A percentile compares a stretch with the other conserved stretches of the same genome.
Conservation (phyloP, 2,329 filamentous ascomycete genomes). For the Fusarium sp. region DNA sequence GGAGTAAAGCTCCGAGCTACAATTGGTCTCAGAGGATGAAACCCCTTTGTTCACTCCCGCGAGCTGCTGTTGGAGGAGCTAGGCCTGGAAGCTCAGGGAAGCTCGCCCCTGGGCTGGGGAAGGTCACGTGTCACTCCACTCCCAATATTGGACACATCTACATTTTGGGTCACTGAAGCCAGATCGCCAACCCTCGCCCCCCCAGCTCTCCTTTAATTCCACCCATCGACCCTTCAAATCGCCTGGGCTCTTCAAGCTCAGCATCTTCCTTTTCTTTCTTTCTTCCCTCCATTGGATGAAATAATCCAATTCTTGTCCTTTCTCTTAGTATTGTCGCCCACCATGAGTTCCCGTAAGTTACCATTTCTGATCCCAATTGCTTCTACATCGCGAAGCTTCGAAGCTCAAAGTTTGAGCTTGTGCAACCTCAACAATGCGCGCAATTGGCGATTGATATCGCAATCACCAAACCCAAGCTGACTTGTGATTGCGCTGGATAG, state of each 20-base stretch:
- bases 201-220: slow-evolving; percentile 54
- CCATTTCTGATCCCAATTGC: slow-evolving; percentile 12
- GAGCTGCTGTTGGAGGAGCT: slow-evolving; percentile 1
- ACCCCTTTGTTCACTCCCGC: slow-evolving; percentile 33
- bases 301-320: slow-evolving; percentile 56
- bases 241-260: slow-evolving; percentile 56
- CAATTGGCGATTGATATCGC: slow-evolving; percentile 45
- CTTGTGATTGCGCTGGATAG: slow-evolving; percentile 60
- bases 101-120: slow-evolving; percentile 24
- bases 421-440: slow-evolving; percentile 35
- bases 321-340: slow-evolving; percentile 56
- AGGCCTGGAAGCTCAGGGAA: slow-evolving; percentile 38
- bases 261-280: slow-evolving; percentile 52
- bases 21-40: slow-evolving; percentile 33
- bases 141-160: slow-evolving; percentile 61
- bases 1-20: slow-evolving; percentile 14
- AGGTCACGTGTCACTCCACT: slow-evolving; percentile 53
- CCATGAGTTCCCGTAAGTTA: slow-evolving; percentile 68
- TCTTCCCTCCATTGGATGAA: slow-evolving; percentile 55
- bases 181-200: slow-evolving; percentile 57
- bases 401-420: slow-evolving; percentile 32
- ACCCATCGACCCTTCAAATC: slow-evolving; percentile 50
- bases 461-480: slow-evolving; percentile 46
- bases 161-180: slow-evolving; percentile 59
- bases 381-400: slow-evolving; percentile 33